Conservation (phyloP, 2,329 filamentous ascomycete genomes). For the Tolypocladium tundrense region DNA sequence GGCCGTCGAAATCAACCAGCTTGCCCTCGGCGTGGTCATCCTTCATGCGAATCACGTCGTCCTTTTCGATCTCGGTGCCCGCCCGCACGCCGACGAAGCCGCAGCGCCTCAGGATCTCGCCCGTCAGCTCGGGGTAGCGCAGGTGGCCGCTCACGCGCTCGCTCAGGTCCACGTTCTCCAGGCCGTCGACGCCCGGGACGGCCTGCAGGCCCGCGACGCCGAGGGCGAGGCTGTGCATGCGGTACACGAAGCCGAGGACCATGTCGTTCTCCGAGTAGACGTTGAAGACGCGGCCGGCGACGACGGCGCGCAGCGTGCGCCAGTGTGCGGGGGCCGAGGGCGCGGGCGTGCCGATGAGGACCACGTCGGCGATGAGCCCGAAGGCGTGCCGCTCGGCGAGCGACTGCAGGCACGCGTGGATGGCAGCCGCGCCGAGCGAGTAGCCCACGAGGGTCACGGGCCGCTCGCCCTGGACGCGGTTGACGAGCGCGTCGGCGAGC, state of each 20-base stretch:
- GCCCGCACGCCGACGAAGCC: constrained; percentile 37
- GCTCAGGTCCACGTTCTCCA: constrained; percentile 47
- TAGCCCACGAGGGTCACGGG: constrained; percentile 75
- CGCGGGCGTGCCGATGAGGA: constrained; percentile 72
- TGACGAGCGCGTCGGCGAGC: constrained; percentile 73
- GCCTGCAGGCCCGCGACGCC: constrained; percentile 77
- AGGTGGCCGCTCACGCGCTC: constrained; percentile 43
- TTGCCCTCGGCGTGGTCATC: constrained; percentile 20
- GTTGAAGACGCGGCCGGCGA: constrained; percentile 75
- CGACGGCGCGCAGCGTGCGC: constrained; percentile 66
- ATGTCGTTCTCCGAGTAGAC: constrained; percentile 83
- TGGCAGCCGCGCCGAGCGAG: constrained; percentile 69
- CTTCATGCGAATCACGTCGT: constrained; percentile 38
- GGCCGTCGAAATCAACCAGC: constrained; percentile 19
- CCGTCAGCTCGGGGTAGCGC: constrained; percentile 39
- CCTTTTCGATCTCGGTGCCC: constrained; percentile 37
- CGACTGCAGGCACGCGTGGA: constrained; percentile 69
- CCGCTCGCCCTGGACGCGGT: constrained; percentile 70
- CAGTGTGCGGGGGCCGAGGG: constrained; percentile 65
- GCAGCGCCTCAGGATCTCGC: constrained; percentile 41
- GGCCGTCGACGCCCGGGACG: constrained; percentile 54
- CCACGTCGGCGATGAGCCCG: constrained; percentile 72
- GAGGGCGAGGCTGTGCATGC: constrained; percentile 70
- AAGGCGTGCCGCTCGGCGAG: constrained; percentile 73
- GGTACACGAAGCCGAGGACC: constrained; percentile 78